Evolutionary conservation across 805 yeast genomes (phyloP).

Genomic region (Sugiyamaella marilandica): DNA sequence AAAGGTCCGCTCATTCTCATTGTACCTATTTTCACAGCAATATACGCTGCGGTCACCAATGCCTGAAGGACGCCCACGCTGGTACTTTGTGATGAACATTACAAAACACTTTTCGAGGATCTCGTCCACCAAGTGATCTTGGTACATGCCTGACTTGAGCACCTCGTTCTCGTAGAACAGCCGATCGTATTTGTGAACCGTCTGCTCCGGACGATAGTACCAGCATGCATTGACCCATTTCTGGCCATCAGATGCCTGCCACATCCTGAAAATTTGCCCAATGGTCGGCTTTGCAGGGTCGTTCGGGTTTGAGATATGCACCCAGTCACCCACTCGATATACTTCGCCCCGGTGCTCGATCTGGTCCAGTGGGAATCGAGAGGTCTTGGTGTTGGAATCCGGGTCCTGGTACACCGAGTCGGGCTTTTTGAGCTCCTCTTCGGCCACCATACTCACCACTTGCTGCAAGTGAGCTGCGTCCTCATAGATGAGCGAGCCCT

Average conservation of each 20-base stretch:
- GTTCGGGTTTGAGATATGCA: conserved; percentile 77
- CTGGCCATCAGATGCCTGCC: conserved; percentile 77
- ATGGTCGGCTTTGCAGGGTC: conserved; percentile 87
- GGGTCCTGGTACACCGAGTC: conserved; percentile 63
- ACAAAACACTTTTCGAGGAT: conserved; percentile 92
- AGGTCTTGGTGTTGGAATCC: conserved; percentile 52
- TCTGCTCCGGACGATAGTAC: conserved; percentile 97
- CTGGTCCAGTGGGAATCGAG: conserved; percentile 76
- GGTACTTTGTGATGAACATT: conserved; percentile 88
- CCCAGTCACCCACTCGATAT: conserved; percentile 94
- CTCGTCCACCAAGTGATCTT: conserved; percentile 88
- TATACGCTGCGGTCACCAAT: conserved; percentile 66
- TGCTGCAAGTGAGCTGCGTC: conserved; percentile 63
- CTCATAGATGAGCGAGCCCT: conserved; percentile 51
- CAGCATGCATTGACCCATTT: conserved; percentile 92
- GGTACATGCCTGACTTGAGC: conserved; percentile 91
- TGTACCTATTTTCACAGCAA: conserved; percentile 91
- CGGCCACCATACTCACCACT: conserved; percentile 50
- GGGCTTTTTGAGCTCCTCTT: conserved; percentile 71
- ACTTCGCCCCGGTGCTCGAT: conserved; percentile 64
- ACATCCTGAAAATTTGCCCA: conserved; percentile 88
- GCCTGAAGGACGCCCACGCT: conserved; percentile 87
- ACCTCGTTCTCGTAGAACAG: conserved; percentile 91
- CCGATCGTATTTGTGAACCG: conserved; percentile 88
- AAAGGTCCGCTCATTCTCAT: conserved; percentile 83